Base-by-base conservation (phyloP, 164 flowering plant species). In the Dillenia suffruticosa region DNA sequence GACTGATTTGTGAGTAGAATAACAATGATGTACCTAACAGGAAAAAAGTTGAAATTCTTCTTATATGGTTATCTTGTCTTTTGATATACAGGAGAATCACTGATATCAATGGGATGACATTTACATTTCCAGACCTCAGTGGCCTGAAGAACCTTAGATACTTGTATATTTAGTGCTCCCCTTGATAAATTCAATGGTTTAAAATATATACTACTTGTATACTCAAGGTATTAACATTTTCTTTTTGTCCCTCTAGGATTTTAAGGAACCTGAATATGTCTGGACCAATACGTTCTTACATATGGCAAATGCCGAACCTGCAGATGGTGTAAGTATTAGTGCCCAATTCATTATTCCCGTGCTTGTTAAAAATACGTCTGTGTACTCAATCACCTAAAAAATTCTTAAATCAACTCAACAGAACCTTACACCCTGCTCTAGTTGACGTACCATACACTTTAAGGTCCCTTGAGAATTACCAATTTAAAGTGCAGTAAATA, bases 201-300 rank as follows among this genome's bases (percentile, higher is more conserved):
- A 45, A 13, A 43, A 9, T 57, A 22, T 55, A 0, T 46, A 6
- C 40, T 32, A 32, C 40, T 32, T 62, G 8, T 32, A 24, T 57
- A 47, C 9, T 24, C 1, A 72, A 71, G 63, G 40, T 32, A 32
- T 32, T 32, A 32, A 32, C 40, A 5, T 32, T 5, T 32, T 32
- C 40, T 32, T 32, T 32, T 32, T 32, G 40, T 32, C 40, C 40
- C 40, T 32, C 40, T 32, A 32, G 40, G 40, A 44, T 72, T 6
- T 49, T 72, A 68, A 81, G 82, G 64, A 84, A 66, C 66, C 79
- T 85, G 56, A 76, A 75, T 62, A 62, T 84, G 44, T 59, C 73
- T 45, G 86, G 88, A 57, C 73, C 70, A 70, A 69, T 84, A 12
- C 86, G 83, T 47, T 32, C 65, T 14, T 82, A 79, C 68, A 47